phyloP scores from a whole-genome alignment of 371 early-diverging fungal genomes.

The Saksenaea vasiformis region DNA sequence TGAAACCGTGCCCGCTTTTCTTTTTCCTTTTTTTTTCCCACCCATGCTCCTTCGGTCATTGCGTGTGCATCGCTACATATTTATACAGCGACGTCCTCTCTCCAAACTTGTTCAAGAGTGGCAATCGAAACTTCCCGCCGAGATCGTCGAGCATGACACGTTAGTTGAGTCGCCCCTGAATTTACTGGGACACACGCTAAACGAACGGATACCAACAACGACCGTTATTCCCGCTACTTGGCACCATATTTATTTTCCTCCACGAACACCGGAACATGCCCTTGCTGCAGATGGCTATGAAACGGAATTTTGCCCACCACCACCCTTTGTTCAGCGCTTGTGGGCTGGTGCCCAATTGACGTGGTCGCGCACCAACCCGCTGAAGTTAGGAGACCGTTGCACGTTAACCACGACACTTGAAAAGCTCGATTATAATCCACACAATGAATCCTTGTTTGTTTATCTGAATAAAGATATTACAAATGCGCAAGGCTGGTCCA shows the following conservation, averaged over 20 bases:
- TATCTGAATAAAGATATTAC: slow-evolving; percentile 61
- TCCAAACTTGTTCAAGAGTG: not conserved
- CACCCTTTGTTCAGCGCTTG: slow-evolving; percentile 76
- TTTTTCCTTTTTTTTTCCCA: not conserved
- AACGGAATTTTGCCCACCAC: slow-evolving; percentile 73
- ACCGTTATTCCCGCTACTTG: slow-evolving; percentile 72
- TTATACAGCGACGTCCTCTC: not conserved
- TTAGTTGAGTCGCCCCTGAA: slow-evolving; percentile 36
- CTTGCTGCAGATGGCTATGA: slow-evolving; percentile 84
- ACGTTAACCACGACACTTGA: slow-evolving; percentile 58
- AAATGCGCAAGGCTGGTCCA: slow-evolving; percentile 65
- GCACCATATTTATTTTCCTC: slow-evolving; percentile 81
- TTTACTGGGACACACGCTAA: slow-evolving; percentile 34
- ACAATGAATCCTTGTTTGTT: slow-evolving; percentile 73
- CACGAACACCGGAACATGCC: slow-evolving; percentile 61
- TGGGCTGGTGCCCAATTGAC: slow-evolving; percentile 84
- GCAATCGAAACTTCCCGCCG: not conserved
- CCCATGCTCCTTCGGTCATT: not conserved
- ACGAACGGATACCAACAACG: slow-evolving; percentile 39
- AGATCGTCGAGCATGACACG: slow-evolving; percentile 29
- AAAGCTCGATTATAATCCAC: slow-evolving; percentile 45
- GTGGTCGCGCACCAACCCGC: slow-evolving; percentile 57
- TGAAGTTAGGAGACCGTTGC: slow-evolving; percentile 64
- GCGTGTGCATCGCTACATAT: not conserved
- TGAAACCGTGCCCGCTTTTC: not conserved